Percentiles rank a stretch among this genome's conserved stretches.
These are phyloP conservation scores for Yarrowia sp. DNA, from an alignment of 805 yeast genomes.

Conservation along the genomic window DNA sequence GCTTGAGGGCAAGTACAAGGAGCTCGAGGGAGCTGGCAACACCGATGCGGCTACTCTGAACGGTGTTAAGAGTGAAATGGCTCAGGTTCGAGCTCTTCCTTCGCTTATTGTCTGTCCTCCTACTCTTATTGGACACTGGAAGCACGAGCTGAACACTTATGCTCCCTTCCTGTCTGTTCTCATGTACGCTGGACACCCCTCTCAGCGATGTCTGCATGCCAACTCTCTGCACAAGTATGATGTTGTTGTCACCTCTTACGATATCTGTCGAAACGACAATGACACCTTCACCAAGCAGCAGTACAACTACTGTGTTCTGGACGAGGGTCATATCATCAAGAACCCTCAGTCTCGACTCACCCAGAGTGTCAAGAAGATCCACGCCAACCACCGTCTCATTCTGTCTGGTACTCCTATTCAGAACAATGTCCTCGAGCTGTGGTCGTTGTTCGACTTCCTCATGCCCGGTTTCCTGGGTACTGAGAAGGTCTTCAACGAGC, in stretches of 20 bases:
- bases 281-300: slow-evolving; percentile 64
- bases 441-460: slow-evolving; percentile 96
- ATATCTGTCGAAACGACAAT: slow-evolving; percentile 92
- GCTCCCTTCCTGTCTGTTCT: slow-evolving; percentile 84
- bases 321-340: slow-evolving; percentile 97
- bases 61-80: slow-evolving; percentile 58
- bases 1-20: slow-evolving; percentile 24
- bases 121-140: slow-evolving; percentile 98
- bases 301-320: slow-evolving; percentile 93
- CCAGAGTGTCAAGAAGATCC: slow-evolving; percentile 79
- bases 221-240: slow-evolving; percentile 65
- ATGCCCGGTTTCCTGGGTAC: slow-evolving; percentile 99
- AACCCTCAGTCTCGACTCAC: slow-evolving; percentile 88
- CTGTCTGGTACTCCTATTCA: slow-evolving; percentile 98
- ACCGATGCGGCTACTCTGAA: slow-evolving; percentile 11
- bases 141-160: slow-evolving; percentile 87
- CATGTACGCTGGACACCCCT: slow-evolving; percentile 94
- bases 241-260: slow-evolving; percentile 92
- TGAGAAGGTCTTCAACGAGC: slow-evolving; percentile 90
- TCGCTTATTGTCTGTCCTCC: slow-evolving; percentile 95
- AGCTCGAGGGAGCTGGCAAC: slow-evolving; percentile 16
- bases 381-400: slow-evolving; percentile 88
- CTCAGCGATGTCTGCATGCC: slow-evolving; percentile 65
- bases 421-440: slow-evolving; percentile 91
- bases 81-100: slow-evolving; percentile 77